phyloP scores from a whole-genome alignment of 139 green algal species.

The Chlamydomonas incerta region DNA sequence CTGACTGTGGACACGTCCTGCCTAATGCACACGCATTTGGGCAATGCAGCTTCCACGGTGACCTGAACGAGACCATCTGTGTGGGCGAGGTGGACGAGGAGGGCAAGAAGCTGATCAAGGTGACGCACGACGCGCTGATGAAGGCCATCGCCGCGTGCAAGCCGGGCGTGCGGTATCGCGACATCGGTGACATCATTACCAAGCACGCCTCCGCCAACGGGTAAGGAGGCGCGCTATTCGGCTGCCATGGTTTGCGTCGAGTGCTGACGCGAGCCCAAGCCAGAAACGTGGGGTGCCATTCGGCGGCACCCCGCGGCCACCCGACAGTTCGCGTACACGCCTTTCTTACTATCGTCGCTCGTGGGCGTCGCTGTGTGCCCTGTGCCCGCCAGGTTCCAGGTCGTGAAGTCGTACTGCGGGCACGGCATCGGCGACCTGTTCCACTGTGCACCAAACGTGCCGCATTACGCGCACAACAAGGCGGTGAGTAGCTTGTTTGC shows the following conservation, averaged over 20 bases:
- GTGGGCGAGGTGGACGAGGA: conserved; percentile 79
- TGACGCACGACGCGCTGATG: conserved; percentile 82
- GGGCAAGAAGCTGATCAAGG: conserved; percentile 84
- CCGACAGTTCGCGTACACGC: too few species aligned
- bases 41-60: conserved; percentile 93
- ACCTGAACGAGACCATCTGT: conserved; percentile 97
- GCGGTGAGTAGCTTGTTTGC: conserved; percentile 48
- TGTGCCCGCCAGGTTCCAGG: conserved; percentile 66
- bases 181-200: conserved; percentile 92
- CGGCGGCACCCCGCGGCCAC: too few species aligned
- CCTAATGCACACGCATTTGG: too few species aligned
- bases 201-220: conserved; percentile 71
- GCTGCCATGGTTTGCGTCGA: too few species aligned
- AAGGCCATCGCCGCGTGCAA: conserved; percentile 88
- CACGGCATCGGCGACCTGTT: conserved; percentile 98
- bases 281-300: too few species aligned
- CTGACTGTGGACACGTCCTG: too few species aligned
- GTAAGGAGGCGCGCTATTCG: too few species aligned
- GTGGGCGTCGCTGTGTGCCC: too few species aligned
- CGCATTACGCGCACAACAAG: conserved; percentile 96
- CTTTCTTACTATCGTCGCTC: too few species aligned
- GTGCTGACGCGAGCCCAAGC: too few species aligned
- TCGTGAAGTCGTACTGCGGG: conserved; percentile 96
- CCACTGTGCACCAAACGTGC: conserved; percentile 97
- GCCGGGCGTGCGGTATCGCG: conserved; percentile 91